Conservation (phyloP, 2,329 filamentous ascomycete species). For the Xylariaceae sp. region DNA sequence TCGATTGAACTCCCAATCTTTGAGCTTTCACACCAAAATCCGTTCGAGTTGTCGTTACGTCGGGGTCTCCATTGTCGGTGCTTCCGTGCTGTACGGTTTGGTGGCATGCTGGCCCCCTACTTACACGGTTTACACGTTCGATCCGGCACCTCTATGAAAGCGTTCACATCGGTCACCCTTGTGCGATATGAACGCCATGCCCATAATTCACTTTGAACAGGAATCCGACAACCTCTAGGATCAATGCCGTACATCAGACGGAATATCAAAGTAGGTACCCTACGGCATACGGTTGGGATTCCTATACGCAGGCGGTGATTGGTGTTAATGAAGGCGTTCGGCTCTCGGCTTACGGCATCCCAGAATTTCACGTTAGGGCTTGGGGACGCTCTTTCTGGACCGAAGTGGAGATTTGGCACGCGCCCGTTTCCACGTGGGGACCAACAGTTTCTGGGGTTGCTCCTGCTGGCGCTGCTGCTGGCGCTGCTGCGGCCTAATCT, state of each 20-base stretch:
- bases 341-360: not conserved
- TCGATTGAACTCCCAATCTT: not conserved
- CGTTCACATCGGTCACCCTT: too few species aligned
- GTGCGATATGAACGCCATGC: too few species aligned
- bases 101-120: too few species aligned
- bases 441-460: not conserved
- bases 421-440: not conserved
- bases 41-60: not conserved
- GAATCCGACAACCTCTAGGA: too few species aligned
- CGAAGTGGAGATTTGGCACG: not conserved
- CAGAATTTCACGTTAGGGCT: not conserved
- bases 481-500: not conserved
- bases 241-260: not conserved
- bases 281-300: too few species aligned
- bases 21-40: not conserved
- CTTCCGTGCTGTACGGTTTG: not conserved
- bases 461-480: not conserved
- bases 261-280: not conserved
- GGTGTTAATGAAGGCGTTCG: not conserved
- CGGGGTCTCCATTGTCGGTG: not conserved
- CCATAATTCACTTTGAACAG: too few species aligned
- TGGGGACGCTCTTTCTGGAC: not conserved
- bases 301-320: not conserved
- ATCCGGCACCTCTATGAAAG: too few species aligned
- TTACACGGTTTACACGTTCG: not conserved